Evolutionary conservation across 495 filamentous ascomycete species (phyloP), one percentile per base, ranked within the genome.

Genomic region (Aspergillus coremiiformis): DNA sequence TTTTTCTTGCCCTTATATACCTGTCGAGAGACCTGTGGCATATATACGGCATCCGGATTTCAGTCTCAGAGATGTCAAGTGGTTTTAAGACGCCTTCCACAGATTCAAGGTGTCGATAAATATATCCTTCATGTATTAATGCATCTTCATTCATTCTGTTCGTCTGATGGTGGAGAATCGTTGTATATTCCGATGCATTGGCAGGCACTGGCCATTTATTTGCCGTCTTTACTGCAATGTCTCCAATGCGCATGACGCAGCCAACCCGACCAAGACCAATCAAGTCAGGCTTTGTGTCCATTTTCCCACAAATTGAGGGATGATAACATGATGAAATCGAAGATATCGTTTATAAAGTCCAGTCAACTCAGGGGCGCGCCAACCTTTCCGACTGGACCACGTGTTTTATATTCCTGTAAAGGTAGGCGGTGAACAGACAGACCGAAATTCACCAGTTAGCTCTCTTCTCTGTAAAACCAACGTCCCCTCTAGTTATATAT

Each of bases 141-240:
- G 37, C 1, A 46, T 54, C 55, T 45, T 58, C 43, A 27, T 56
- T 58, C 48, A 23, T 24, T 14, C 26, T 42, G 35, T 47, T 42
- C 32, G n/a, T 29, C 21, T 48, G 32, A 29, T 53, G 24, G 1
- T 39, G 39, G 39, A 44, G 20, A 41, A 33, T 30, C 29, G 32
- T 32, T 32, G 32, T 35, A 22, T 54, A 50, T 44, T 49, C 43
- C 2, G 42, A 39, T 43, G 35, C 39, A 29, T 39, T 39, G 17
- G 37, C 42, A 37, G 49, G 41, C 1, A 52, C 39, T 43, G 39
- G 1, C 49, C 24, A 43, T 19, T 19, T 51, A 32, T 51, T 51
- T 9, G 39, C 23, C 4, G 49, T 21, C 17, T 51, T 51, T 11
- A 44, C 49, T 44, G 49, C 49, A 32, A 51, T 32, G 5, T 51